Evolutionary conservation across 2,329 filamentous ascomycete genomes (phyloP), one percentile per base, ranked within the genome.

Genomic region (Neurospora crassa): DNA sequence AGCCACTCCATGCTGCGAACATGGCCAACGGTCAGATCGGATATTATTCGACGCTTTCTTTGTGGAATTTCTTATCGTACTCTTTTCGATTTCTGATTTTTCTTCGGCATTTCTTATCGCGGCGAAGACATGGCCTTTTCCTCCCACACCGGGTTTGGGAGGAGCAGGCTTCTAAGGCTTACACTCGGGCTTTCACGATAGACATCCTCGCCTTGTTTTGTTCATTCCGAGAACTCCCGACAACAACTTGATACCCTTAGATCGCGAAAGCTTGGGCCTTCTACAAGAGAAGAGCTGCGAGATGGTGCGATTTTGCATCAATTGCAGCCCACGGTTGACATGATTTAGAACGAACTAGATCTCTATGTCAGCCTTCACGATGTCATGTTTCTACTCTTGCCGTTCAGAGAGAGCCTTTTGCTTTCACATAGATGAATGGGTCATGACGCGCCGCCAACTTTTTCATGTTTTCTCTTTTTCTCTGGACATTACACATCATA

Each of bases 191-290:
- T 77, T 76, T 75, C 71, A 79, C 76, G 78, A 80, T 80, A 79
- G 78, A 80, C 77, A 63, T 37, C 53, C 14, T 63, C 29, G 53
- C 53, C 53, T 76, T 77, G 77, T 76, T 80, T 79, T 79, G 74
- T 75, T 80, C 78, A 73, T 78, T 78, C 76, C 75, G 40, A 73
- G 76, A 77, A 74, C 74, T 76, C 75, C 77, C 76, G 77, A 79
- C 79, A 77, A 79, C 75, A 77, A 79, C 75, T 78, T 80, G 79
- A 81, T 81, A 81, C 80, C 80, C 80, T 79, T 81, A 80, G 79
- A 80, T 76, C 77, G 78, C 63, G 71, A 78, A 76, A 73, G 75
- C 74, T 74, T 73, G 74, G 70, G 71, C 75, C 73, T 70, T 76
- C 75, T 76, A 75, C 77, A 75, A 76, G 72, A 74, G 71, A 63